Percentiles rank a stretch among this genome's conserved stretches.
Conservation (phyloP, 192 early-diverging fungal species). For the Pilobolus umbonatus region DNA sequence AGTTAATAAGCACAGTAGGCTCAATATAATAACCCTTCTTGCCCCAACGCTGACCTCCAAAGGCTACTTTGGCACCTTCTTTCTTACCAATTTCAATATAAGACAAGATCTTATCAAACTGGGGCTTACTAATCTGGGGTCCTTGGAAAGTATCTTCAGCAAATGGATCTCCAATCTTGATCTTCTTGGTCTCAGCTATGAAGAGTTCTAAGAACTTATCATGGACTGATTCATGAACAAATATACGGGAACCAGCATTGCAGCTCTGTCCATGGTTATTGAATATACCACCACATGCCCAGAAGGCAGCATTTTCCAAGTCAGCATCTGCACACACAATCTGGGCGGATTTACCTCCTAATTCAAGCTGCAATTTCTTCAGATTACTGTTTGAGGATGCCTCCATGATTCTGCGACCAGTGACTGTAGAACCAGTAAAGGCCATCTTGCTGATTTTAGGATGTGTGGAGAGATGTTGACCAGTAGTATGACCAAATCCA, state of each 20-base stretch:
- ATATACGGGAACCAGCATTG: conserved; percentile 71
- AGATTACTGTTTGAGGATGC: conserved; percentile 50
- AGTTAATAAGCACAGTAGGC: conserved; percentile 70
- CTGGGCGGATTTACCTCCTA: conserved; percentile 84
- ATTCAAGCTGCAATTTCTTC: conserved; percentile 76
- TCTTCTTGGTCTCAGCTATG: conserved; percentile 39
- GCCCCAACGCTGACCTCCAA: conserved; percentile 59
- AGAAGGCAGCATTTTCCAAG: conserved; percentile 61
- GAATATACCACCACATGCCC: conserved; percentile 61
- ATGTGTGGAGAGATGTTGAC: conserved; percentile 54
- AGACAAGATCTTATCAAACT: conserved; percentile 61
- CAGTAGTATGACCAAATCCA: conserved; percentile 60
- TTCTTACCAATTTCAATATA: conserved; percentile 60
- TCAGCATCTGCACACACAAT: conserved; percentile 74
- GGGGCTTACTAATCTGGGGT: conserved; percentile 62
- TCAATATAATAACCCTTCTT: conserved; percentile 70
- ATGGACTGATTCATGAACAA: conserved; percentile 68
- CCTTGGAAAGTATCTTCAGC: conserved; percentile 62
- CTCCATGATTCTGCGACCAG: conserved; percentile 58
- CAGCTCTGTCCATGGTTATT: conserved; percentile 86
- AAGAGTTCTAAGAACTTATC: conserved; percentile 64
- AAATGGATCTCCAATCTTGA: conserved; percentile 70
- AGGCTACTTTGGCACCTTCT: conserved; percentile 51
- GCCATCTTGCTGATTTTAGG: conserved; percentile 57
- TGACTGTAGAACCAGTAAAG: conserved; percentile 70